A percentile compares a stretch with the other conserved stretches of the same genome.
phyloP scores from a whole-genome alignment of 176 grass and related monocot genomes.

The Dendrocalamus sinicus region DNA sequence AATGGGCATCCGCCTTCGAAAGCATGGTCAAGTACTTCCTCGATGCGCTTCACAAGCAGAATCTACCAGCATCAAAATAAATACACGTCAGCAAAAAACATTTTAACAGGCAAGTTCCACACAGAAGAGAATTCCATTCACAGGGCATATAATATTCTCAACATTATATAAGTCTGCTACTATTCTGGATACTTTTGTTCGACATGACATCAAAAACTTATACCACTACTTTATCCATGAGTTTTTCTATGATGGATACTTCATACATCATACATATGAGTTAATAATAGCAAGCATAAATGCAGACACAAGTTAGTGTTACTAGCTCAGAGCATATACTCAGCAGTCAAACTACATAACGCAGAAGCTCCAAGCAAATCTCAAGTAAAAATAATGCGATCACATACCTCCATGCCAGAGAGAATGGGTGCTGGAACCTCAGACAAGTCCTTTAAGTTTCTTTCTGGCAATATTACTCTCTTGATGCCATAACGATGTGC shows the following conservation, averaged over 20 bases:
- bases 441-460: conserved; percentile 89
- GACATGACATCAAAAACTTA: neutral
- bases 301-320: conserved; percentile 7
- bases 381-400: conserved; percentile 24
- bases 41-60: conserved; percentile 87
- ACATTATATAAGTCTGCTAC: neutral
- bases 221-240: neutral
- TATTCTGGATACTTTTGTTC: conserved; percentile 1
- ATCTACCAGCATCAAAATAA: conserved; percentile 56
- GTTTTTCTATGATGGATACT: neutral
- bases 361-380: neutral
- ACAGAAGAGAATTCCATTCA: neutral
- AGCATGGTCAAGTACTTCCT: conserved; percentile 92
- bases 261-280: neutral
- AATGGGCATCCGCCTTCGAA: conserved; percentile 77
- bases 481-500: conserved; percentile 95
- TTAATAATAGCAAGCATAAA: conserved; percentile 1
- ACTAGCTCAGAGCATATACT: neutral
- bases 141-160: neutral
- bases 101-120: neutral
- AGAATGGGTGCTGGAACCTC: conserved; percentile 88
- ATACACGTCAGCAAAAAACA: conserved; percentile 31
- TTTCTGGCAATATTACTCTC: conserved; percentile 95
- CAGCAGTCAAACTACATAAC: neutral
- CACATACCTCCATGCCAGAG: conserved; percentile 79